Percentiles rank a stretch among this genome's conserved stretches.
These are phyloP conservation scores for Pisolithus sp. DNA, from an alignment of 768 basidiomycete genomes.

Conservation along the genomic window DNA sequence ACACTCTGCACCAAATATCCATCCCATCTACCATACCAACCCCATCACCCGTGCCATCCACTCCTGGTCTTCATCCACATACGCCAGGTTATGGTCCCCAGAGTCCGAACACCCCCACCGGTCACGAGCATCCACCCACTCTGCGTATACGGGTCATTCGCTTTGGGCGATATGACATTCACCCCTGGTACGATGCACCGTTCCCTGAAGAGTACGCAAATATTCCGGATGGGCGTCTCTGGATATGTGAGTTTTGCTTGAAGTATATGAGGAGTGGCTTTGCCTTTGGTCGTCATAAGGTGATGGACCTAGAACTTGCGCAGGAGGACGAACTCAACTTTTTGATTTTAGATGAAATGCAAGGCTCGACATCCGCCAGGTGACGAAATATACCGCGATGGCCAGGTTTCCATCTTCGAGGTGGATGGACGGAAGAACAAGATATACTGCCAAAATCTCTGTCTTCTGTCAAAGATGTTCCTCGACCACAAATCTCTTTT, in stretches of 20 bases:
- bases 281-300: conserved; percentile 78
- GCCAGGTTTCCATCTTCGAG: conserved; percentile 85
- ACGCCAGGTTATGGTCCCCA: conserved; percentile 31
- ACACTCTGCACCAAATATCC: conserved; percentile 35
- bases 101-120: conserved; percentile 24
- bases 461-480: conserved; percentile 97
- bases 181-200: conserved; percentile 98
- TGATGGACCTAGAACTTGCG: conserved; percentile 33
- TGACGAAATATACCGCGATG: conserved; percentile 96
- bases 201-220: conserved; percentile 96
- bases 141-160: conserved; percentile 83
- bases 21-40: conserved; percentile 25
- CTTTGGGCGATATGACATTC: conserved; percentile 87
- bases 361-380: conserved; percentile 93
- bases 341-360: conserved; percentile 76
- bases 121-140: conserved; percentile 22
- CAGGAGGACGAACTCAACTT: conserved; percentile 5
- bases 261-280: conserved; percentile 97
- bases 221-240: conserved; percentile 85
- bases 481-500: conserved; percentile 98
- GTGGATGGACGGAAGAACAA: conserved; percentile 98
- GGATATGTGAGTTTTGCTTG: conserved; percentile 97
- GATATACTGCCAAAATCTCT: conserved; percentile 99
- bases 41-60: conserved; percentile 33
- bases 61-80: conserved; percentile 24